A percentile compares a stretch with the other conserved stretches of the same genome.
phyloP scores from a whole-genome alignment of 2,329 filamentous ascomycete species.

The Clarireedia homoeocarpa region DNA sequence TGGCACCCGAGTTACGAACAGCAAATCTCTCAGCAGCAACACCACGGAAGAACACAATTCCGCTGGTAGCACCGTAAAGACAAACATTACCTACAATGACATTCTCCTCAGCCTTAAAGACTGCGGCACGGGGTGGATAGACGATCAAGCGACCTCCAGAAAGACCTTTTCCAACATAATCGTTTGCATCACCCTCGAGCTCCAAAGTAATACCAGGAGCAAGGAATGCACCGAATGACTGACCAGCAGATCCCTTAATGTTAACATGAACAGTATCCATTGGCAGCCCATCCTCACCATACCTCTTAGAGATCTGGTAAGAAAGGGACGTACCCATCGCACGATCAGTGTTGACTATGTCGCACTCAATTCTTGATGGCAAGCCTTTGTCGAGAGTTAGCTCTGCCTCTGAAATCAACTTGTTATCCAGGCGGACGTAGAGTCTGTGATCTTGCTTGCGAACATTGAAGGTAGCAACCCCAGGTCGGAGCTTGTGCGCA shows the following conservation, averaged over 20 bases:
- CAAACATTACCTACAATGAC: slow-evolving; percentile 90
- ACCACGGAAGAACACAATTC: slow-evolving; percentile 94
- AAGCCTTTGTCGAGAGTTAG: slow-evolving; percentile 90
- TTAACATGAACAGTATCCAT: slow-evolving; percentile 94
- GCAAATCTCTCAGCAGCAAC: slow-evolving; percentile 94
- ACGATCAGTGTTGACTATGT: slow-evolving; percentile 94
- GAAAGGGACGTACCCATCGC: slow-evolving; percentile 89
- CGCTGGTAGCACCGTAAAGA: slow-evolving; percentile 85
- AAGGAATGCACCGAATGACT: slow-evolving; percentile 92
- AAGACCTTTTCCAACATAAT: slow-evolving; percentile 93
- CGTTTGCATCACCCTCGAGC: slow-evolving; percentile 91
- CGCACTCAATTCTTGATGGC: slow-evolving; percentile 87
- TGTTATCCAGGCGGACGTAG: slow-evolving; percentile 90
- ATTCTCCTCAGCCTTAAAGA: slow-evolving; percentile 96
- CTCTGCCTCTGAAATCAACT: slow-evolving; percentile 92
- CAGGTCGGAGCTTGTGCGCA: slow-evolving; percentile 89
- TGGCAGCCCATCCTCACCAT: slow-evolving; percentile 80
- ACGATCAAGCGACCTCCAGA: slow-evolving; percentile 90
- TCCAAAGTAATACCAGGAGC: slow-evolving; percentile 91
- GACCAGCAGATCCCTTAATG: slow-evolving; percentile 91
- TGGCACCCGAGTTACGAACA: slow-evolving; percentile 92
- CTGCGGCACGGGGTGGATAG: slow-evolving; percentile 82
- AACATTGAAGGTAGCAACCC: slow-evolving; percentile 94
- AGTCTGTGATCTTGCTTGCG: slow-evolving; percentile 95
- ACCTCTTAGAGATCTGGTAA: slow-evolving; percentile 90